These are phyloP conservation scores for Penicillium malachiteum DNA, from an alignment of 495 filamentous ascomycete species.

Conservation along the genomic window DNA sequence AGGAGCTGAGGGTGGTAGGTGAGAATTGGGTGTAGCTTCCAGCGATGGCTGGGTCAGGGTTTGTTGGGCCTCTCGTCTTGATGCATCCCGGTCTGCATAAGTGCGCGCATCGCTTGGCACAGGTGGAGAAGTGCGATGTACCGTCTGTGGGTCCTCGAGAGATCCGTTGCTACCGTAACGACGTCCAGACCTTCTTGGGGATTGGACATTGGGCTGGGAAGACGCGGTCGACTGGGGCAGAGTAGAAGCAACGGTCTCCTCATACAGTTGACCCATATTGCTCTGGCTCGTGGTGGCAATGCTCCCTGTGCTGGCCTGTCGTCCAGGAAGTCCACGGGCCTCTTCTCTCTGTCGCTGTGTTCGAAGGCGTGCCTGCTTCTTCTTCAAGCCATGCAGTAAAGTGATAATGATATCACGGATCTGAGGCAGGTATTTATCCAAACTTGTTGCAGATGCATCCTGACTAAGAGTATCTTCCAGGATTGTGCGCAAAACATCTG, in stretches of 20 bases:
- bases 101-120: constrained; percentile 26
- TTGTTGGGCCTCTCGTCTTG: constrained; percentile 51
- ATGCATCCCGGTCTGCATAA: constrained; percentile 40
- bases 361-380: constrained; percentile 88
- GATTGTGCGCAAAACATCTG: constrained; percentile 83
- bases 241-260: constrained; percentile 50
- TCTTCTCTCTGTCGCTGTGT: constrained; percentile 75
- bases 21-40: constrained; percentile 36
- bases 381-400: constrained; percentile 89
- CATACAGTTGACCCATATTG: constrained; percentile 63
- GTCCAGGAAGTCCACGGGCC: constrained; percentile 42
- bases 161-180: constrained; percentile 52
- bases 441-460: constrained; percentile 86
- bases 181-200: constrained; percentile 41
- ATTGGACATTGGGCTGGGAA: constrained; percentile 21
- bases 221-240: constrained; percentile 9
- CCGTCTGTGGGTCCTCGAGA: constrained; percentile 44
- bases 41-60: constrained; percentile 57
- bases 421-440: constrained; percentile 86
- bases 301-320: constrained; percentile 69
- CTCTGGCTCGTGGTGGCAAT: constrained; percentile 53
- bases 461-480: constrained; percentile 95
- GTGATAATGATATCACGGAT: constrained; percentile 99
- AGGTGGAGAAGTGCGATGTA: constrained; percentile 47
- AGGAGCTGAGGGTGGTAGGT: constrained; percentile 38